These are phyloP conservation scores for Penicillium aurantiogriseum DNA, from an alignment of 2,329 filamentous ascomycete species.

Conservation along the genomic window DNA sequence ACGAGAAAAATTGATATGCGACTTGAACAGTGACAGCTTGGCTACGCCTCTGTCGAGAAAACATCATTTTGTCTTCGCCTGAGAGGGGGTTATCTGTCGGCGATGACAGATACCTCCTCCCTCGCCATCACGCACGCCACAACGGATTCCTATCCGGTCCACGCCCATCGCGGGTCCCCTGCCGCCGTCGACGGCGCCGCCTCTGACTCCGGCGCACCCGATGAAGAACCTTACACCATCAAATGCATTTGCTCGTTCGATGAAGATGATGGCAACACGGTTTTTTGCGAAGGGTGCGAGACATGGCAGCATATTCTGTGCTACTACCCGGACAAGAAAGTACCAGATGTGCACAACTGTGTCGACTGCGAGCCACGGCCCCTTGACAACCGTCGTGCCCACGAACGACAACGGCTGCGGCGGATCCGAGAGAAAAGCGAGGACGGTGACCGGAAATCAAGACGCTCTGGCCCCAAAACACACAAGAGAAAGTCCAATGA, in stretches of 20 bases:
- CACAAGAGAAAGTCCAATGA: slow-evolving; percentile 88
- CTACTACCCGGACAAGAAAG: slow-evolving; percentile 80
- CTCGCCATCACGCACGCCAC: slow-evolving; percentile 50
- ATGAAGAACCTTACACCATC: slow-evolving; percentile 71
- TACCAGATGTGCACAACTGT: slow-evolving; percentile 78
- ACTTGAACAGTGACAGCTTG: slow-evolving; percentile 21
- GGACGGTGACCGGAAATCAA: slow-evolving; percentile 67
- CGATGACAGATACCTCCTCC: slow-evolving; percentile 56
- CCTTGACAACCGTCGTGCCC: slow-evolving; percentile 71
- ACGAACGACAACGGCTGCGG: slow-evolving; percentile 67
- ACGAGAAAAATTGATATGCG: slow-evolving; percentile 21
- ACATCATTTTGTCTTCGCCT: slow-evolving; percentile 30
- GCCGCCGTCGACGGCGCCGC: slow-evolving; percentile 42
- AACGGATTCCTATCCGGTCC: slow-evolving; percentile 48
- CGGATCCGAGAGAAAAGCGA: slow-evolving; percentile 59
- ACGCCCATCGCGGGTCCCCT: slow-evolving; percentile 45
- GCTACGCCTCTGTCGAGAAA: slow-evolving; percentile 15
- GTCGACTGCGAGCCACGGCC: slow-evolving; percentile 78
- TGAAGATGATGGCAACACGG: slow-evolving; percentile 96
- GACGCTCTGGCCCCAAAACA: slow-evolving; percentile 73
- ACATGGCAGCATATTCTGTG: slow-evolving; percentile 99
- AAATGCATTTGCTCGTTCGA: slow-evolving; percentile 94
- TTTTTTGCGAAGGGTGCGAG: slow-evolving; percentile 92
- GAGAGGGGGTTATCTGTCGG: slow-evolving; percentile 51
- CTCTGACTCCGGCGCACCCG: slow-evolving; percentile 42